Percentiles rank a stretch among this genome's conserved stretches.
These are phyloP conservation scores for Aureococcus anophagefferens DNA, from an alignment of 108 stramenopile genomes.

Conservation along the genomic window DNA sequence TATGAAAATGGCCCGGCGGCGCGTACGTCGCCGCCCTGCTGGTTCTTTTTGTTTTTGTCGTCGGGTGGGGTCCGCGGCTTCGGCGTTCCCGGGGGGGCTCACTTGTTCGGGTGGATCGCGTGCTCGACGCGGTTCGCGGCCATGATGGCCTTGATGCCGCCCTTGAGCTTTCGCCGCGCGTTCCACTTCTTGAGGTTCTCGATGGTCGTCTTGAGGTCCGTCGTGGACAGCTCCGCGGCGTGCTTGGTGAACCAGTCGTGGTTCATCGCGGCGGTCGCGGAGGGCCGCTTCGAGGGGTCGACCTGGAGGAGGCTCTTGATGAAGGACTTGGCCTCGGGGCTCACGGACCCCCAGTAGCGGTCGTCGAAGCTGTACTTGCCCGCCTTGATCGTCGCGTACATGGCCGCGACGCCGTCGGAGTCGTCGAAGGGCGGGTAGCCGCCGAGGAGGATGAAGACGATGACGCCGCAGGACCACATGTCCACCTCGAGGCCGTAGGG, in stretches of 20 bases:
- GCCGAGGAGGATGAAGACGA: conserved; percentile 87
- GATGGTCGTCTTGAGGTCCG: conserved; percentile 46
- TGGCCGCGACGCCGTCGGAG: conserved; percentile 71
- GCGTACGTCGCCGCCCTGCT: no score
- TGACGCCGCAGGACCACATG: conserved; percentile 94
- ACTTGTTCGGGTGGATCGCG: no score
- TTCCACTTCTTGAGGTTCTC: conserved; percentile 58
- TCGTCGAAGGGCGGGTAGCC: conserved; percentile 81
- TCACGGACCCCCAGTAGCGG: conserved; percentile 72
- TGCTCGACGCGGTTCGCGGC: conserved; percentile 17
- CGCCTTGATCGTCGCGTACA: conserved; percentile 46
- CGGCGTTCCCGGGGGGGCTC: no score
- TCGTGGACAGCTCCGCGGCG: conserved; percentile 37
- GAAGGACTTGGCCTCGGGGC: conserved; percentile 65
- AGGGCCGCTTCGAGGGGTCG: conserved; percentile 52
- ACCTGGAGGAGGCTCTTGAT: conserved; percentile 62
- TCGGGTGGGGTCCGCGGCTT: no score
- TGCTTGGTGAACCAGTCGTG: conserved; percentile 19
- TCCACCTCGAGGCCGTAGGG: conserved; percentile 50
- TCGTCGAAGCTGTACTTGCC: conserved; percentile 11
- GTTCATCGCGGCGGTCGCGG: conserved; percentile 22
- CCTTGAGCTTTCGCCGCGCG: conserved; percentile 55
- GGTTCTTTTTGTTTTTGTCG: no score
- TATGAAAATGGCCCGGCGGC: no score
- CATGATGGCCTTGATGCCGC: conserved; percentile 54